A percentile compares a stretch with the other conserved stretches of the same genome.
Evolutionary conservation across 2,329 filamentous ascomycete genomes (phyloP).

Genomic region (Coniochaeta sp.): DNA sequence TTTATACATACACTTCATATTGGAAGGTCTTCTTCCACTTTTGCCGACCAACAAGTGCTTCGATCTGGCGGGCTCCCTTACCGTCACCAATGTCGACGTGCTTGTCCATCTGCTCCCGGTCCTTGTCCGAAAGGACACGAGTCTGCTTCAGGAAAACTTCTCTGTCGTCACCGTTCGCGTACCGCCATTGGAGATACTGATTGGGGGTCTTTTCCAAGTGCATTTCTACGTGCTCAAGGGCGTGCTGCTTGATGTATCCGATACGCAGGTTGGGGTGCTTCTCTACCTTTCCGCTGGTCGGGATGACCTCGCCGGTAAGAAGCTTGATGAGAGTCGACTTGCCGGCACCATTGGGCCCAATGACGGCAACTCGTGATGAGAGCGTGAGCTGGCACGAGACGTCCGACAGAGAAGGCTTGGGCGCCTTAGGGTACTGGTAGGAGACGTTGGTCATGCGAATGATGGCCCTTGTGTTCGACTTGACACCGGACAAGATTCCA

Average conservation of each 20-base stretch:
- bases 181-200: constrained; percentile 98
- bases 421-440: constrained; percentile 85
- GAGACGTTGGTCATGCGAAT: constrained; percentile 89
- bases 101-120: constrained; percentile 88
- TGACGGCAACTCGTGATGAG: constrained; percentile 91
- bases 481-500: constrained; percentile 89
- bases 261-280: constrained; percentile 99
- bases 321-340: constrained; percentile 98
- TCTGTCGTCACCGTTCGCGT: constrained; percentile 92
- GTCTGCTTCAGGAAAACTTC: constrained; percentile 98
- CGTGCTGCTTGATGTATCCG: constrained; percentile 99
- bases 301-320: constrained; percentile 85
- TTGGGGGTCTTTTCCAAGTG: constrained; percentile 98
- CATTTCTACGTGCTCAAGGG: constrained; percentile 98
- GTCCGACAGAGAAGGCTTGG: constrained; percentile 80
- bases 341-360: constrained; percentile 94
- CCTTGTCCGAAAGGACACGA: constrained; percentile 76
- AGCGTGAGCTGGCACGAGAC: constrained; percentile 83
- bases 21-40: constrained; percentile 99
- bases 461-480: constrained; percentile 88
- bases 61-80: constrained; percentile 67
- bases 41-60: constrained; percentile 87
- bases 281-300: constrained; percentile 78
- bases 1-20: constrained; percentile 71
- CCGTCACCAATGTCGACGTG: constrained; percentile 79